These are phyloP conservation scores for Wickerhamiella vanderwaltii DNA, from an alignment of 805 yeast species.

Conservation along the genomic window DNA sequence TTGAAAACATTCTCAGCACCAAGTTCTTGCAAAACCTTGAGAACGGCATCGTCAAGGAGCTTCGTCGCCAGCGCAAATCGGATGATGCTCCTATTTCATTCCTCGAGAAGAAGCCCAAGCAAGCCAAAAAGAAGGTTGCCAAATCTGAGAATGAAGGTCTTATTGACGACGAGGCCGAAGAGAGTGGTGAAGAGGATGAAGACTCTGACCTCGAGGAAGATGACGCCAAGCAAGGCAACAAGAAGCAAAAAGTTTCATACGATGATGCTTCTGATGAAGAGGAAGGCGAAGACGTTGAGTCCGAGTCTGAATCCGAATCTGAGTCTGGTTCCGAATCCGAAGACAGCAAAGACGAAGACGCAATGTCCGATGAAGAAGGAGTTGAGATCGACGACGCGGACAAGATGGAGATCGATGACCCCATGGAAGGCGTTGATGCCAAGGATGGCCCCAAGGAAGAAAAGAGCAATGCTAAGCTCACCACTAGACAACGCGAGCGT, in stretches of 20 bases:
- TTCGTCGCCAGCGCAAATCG: constrained; percentile 59
- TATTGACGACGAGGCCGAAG: constrained; percentile 30
- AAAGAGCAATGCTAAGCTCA: constrained; percentile 25
- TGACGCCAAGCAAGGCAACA: constrained; percentile 75
- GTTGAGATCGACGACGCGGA: constrained; percentile 14
- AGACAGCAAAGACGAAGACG: constrained; percentile 4
- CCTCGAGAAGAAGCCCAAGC: constrained; percentile 30
- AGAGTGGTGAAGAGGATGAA: constrained; percentile 68
- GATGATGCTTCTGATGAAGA: constrained; percentile 21
- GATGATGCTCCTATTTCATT: constrained; percentile 30
- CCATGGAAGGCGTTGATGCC: not conserved
- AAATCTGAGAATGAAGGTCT: constrained; percentile 26
- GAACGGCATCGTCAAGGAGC: constrained; percentile 60
- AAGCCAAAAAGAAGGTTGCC: constrained; percentile 39
- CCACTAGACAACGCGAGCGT: constrained; percentile 65
- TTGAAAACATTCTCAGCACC: constrained; percentile 50
- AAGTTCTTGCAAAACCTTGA: constrained; percentile 64
- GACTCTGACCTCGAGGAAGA: constrained; percentile 89
- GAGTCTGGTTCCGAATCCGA: constrained; percentile 19
- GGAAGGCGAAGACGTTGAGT: constrained; percentile 31
- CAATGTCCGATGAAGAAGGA: no score
- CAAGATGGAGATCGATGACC: constrained; percentile 19
- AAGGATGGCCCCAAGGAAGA: not conserved
- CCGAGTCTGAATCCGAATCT: constrained; percentile 32
- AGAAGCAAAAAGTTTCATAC: constrained; percentile 32